Evolutionary conservation across 495 filamentous ascomycete genomes (phyloP).

Genomic region (Baudoinia panamericana): DNA sequence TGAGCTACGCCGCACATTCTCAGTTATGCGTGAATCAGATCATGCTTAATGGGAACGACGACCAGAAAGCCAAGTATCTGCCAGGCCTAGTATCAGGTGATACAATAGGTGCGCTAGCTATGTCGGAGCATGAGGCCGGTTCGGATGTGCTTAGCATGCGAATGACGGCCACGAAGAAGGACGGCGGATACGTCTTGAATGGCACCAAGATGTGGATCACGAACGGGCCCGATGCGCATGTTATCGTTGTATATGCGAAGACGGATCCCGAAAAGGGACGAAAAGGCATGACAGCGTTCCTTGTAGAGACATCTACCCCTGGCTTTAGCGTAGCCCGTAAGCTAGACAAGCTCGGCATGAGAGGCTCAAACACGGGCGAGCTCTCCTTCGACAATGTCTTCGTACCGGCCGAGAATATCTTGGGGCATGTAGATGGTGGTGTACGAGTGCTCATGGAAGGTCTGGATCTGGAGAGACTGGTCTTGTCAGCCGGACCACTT

Average conservation of each 20-base stretch:
- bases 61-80: slow-evolving; percentile 69
- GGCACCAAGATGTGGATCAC: slow-evolving; percentile 99
- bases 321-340: slow-evolving; percentile 85
- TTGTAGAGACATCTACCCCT: slow-evolving; percentile 57
- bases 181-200: slow-evolving; percentile 75
- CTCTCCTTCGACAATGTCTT: slow-evolving; percentile 87
- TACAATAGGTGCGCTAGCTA: slow-evolving; percentile 79
- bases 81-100: slow-evolving; percentile 72
- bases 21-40: slow-evolving; percentile 96
- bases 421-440: slow-evolving; percentile 68
- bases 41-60: slow-evolving; percentile 67
- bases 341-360: slow-evolving; percentile 97
- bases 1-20: slow-evolving; percentile 90
- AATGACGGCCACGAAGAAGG: slow-evolving; percentile 61
- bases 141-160: slow-evolving; percentile 95
- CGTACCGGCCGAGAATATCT: slow-evolving; percentile 66
- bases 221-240: slow-evolving; percentile 86
- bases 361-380: slow-evolving; percentile 92
- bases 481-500: slow-evolving; percentile 81
- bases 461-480: slow-evolving; percentile 83
- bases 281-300: slow-evolving; percentile 91
- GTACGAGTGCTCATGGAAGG: slow-evolving; percentile 93
- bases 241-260: slow-evolving; percentile 90
- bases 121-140: slow-evolving; percentile 86
- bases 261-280: slow-evolving; percentile 66